Base-by-base conservation (phyloP, 768 basidiomycete genomes). In the Tylopilus intermedius region DNA sequence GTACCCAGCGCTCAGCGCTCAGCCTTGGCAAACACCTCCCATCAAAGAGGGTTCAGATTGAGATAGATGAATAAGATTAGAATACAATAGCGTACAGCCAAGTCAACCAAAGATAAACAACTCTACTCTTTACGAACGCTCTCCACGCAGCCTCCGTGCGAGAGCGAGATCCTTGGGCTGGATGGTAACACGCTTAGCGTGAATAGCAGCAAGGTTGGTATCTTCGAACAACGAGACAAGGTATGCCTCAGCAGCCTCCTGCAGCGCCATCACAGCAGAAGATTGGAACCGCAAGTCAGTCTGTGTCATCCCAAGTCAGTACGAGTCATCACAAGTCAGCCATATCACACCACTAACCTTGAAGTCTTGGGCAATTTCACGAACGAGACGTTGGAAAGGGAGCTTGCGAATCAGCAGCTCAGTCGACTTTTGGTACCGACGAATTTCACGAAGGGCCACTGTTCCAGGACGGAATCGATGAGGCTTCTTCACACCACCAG, bases 401-500 rank as follows among this genome's bases (percentile, higher is more conserved):
- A 91, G 81, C 74, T 90, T 92, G 65, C 88, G 81, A 67, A 92
- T 90, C 49, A 92, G 77, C 54, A 90, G 77, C 74, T 92, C 88
- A 48, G 88, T 90, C 56, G 86, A 89, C 75, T 88, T 89, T 74
- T 92, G 90, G 79, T 91, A 90, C 42, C 88, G 80, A 71, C 88
- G 74, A 66, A 92, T 91, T 75, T 92, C 90, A 74, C 89, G 88
- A 60, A 93, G 86, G 59, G 90, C 90, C 61, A 92, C 91, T 30
- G 80, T 49, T 41, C 39, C 48, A 4, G 48, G 39, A 32, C 48
- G 39, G 48, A 49, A 49, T 15, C 48, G 39, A 78, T 91, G 90
- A 30, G 88, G 90, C 80, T 92, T 93, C 86, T 92, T 92, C 57
- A 92, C 90, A 79, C 90, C 90, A 76, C 90, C 90, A 58, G 89